phyloP scores from a whole-genome alignment of 495 filamentous ascomycete genomes.

The Copromyces sp. region DNA sequence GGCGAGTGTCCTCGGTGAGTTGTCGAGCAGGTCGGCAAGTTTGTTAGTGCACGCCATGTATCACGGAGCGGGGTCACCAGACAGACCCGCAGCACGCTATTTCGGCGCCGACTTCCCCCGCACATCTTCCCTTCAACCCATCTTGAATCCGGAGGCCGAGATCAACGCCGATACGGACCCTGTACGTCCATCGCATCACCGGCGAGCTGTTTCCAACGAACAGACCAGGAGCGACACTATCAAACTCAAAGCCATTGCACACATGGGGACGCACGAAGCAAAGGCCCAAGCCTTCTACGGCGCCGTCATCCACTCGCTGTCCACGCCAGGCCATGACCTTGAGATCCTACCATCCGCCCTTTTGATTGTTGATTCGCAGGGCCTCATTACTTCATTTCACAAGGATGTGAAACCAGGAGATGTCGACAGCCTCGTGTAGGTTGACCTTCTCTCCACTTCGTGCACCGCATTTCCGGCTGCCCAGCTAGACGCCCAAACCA shows the following conservation, averaged over 20 bases:
- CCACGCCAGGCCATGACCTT: slow-evolving; percentile 21
- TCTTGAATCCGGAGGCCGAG: neutral
- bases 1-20: neutral
- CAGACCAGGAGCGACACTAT: neutral
- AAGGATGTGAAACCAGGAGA: neutral
- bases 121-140: neutral
- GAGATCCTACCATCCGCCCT: slow-evolving; percentile 40
- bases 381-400: slow-evolving; percentile 31
- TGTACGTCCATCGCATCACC: neutral
- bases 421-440: neutral
- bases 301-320: slow-evolving; percentile 41
- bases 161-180: neutral
- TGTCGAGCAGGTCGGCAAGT: neutral
- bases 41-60: neutral
- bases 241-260: neutral
- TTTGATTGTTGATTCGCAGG: slow-evolving; percentile 30
- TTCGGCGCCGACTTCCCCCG: neutral
- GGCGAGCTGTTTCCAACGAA: neutral
- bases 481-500: neutral
- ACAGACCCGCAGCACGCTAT: neutral
- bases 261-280: slow-evolving; percentile 1
- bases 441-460: neutral
- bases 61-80: neutral
- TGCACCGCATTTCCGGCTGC: neutral
- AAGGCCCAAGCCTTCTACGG: slow-evolving; percentile 36